Conservation (phyloP, 768 basidiomycete genomes). For the Dentipellis fragilis region DNA sequence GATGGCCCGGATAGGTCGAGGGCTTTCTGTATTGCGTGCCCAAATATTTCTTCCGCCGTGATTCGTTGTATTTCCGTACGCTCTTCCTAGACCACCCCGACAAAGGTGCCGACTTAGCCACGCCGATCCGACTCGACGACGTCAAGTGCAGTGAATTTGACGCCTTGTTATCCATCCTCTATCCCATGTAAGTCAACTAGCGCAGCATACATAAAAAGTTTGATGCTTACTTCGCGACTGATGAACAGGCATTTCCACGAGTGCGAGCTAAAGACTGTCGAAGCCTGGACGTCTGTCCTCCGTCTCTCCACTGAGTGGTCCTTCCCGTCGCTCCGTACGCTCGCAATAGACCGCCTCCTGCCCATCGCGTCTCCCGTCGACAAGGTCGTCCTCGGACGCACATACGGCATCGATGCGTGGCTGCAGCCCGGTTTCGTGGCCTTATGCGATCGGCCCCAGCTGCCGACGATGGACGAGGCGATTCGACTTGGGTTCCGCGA, state of each 20-base stretch:
- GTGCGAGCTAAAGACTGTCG: not conserved
- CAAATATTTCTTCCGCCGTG: not conserved
- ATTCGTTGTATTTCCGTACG: not conserved
- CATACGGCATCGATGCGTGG: not conserved
- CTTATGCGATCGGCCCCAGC: not conserved
- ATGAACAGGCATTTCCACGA: too few species aligned
- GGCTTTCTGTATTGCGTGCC: not conserved
- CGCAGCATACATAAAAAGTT: too few species aligned
- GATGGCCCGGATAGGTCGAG: not conserved
- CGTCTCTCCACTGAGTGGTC: not conserved
- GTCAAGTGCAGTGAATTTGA: not conserved
- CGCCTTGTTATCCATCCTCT: conserved; percentile 1
- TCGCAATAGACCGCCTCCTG: not conserved
- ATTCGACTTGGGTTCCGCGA: not conserved
- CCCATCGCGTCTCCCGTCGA: not conserved
- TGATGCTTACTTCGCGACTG: too few species aligned
- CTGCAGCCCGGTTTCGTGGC: not conserved
- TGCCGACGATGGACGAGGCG: not conserved
- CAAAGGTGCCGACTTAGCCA: not conserved
- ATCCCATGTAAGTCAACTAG: not conserved
- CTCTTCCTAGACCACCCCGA: not conserved
- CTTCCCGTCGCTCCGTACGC: not conserved
- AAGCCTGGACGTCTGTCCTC: not conserved
- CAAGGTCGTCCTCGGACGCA: not conserved
- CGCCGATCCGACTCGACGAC: not conserved